Evolutionary conservation across 148 eudicot genomes (phyloP).

Genomic region (Fagopyrum esculentum): DNA sequence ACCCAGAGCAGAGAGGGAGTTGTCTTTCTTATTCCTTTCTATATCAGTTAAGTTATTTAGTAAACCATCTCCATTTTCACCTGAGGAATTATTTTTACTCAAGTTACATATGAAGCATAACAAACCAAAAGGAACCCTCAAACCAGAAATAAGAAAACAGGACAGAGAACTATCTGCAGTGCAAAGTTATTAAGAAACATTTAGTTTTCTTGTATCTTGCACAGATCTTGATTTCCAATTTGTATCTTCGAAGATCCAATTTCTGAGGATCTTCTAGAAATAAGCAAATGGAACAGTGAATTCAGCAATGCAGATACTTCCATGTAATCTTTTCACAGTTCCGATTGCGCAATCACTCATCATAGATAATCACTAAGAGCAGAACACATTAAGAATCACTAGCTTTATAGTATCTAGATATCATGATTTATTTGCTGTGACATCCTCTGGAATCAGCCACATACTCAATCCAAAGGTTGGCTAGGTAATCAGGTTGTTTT

Average conservation of each 20-base stretch:
- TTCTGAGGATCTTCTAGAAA: too few relatives aligned
- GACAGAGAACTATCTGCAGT: background rate
- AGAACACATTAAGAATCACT: background rate
- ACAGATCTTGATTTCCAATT: background rate
- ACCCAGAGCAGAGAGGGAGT: constrained; percentile 60
- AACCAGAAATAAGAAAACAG: background rate
- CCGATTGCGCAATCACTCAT: background rate
- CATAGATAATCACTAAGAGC: background rate
- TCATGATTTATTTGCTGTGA: background rate
- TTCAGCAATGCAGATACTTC: background rate
- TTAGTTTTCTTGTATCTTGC: background rate
- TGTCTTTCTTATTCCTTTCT: constrained; percentile 45
- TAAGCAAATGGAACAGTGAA: background rate
- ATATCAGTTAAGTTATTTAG: constrained; percentile 31
- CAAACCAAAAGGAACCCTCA: background rate
- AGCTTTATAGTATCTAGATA: background rate
- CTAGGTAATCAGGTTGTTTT: too few relatives aligned
- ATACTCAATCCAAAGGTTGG: background rate
- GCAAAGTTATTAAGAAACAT: background rate
- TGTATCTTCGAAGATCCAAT: background rate
- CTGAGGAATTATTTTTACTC: constrained; percentile 21
- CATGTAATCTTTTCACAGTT: background rate
- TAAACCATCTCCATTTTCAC: constrained; percentile 32
- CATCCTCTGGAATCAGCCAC: background rate
- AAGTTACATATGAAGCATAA: background rate